Conservation (phyloP, 2,329 filamentous ascomycete species). For the Balansia obtecta region DNA sequence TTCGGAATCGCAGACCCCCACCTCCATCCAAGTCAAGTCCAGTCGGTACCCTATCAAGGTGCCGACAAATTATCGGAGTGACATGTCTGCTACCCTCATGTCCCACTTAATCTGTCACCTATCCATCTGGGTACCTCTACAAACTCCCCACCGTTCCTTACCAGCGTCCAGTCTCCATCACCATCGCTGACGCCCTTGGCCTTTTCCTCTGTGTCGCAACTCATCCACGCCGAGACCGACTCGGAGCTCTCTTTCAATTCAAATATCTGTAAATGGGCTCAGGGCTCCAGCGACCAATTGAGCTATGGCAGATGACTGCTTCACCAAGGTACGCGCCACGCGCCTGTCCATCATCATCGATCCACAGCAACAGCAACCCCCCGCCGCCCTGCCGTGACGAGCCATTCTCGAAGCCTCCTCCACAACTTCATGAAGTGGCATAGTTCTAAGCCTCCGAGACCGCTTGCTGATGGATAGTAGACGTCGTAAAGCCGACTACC, state of each 20-base stretch:
- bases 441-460: slow-evolving; percentile 2
- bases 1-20: no score
- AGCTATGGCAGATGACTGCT: slow-evolving; percentile 35
- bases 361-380: slow-evolving; percentile 1
- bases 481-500: slow-evolving; percentile 29
- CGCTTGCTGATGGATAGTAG: slow-evolving; percentile 14
- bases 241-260: neutral
- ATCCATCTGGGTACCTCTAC: neutral
- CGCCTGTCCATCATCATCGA: neutral
- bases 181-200: neutral
- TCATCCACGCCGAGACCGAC: neutral
- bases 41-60: no score
- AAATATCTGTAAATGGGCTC: slow-evolving; percentile 28
- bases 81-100: no score
- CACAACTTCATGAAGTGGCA: neutral
- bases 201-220: neutral
- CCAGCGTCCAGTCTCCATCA: neutral
- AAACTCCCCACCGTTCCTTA: slow-evolving; percentile 7
- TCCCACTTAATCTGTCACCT: neutral
- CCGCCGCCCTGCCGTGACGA: neutral
- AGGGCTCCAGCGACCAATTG: slow-evolving; percentile 27
- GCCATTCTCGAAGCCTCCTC: neutral
- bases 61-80: no score
- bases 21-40: no score
- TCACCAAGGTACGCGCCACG: slow-evolving; percentile 28